Evolutionary conservation across 768 basidiomycete species (phyloP).

Genomic region (Cyclocybe aegerita): DNA sequence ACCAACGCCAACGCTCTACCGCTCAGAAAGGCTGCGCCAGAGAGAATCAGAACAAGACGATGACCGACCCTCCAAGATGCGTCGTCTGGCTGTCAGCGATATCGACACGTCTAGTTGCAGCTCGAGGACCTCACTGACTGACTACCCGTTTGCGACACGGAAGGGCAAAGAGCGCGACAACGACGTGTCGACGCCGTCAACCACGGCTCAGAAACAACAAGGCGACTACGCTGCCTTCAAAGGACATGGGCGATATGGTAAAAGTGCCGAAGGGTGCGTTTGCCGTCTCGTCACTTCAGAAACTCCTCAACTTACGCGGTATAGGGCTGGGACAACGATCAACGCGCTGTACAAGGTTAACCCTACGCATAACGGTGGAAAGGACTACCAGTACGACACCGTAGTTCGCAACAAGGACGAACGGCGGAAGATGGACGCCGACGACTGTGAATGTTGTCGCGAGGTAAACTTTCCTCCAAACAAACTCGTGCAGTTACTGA

Average conservation of each 20-base stretch:
- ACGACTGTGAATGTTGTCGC: conserved; percentile 81
- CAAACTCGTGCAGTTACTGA: neutral
- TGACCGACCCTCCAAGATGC: conserved; percentile 13
- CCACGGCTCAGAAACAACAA: conserved; percentile 18
- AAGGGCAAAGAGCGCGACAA: conserved; percentile 23
- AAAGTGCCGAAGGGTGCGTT: conserved; percentile 30
- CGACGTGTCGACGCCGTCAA: conserved; percentile 21
- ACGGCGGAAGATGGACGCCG: conserved; percentile 66
- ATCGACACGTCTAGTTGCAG: neutral
- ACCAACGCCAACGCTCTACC: neutral
- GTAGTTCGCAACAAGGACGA: conserved; percentile 70
- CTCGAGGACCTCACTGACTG: neutral
- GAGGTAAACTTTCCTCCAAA: conserved; percentile 43
- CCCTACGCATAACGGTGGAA: conserved; percentile 61
- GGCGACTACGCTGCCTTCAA: conserved; percentile 51
- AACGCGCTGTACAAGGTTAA: conserved; percentile 70
- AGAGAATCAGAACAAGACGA: conserved; percentile 1
- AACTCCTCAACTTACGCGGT: neutral
- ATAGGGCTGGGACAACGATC: conserved; percentile 37
- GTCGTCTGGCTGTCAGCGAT: conserved; percentile 13
- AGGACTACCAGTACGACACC: conserved; percentile 69
- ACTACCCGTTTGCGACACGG: neutral
- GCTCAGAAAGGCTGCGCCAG: neutral
- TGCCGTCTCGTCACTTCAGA: neutral
- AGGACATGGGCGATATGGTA: conserved; percentile 60